phyloP scores from a whole-genome alignment of 108 stramenopile species.

The Schizochytrium sp. region DNA sequence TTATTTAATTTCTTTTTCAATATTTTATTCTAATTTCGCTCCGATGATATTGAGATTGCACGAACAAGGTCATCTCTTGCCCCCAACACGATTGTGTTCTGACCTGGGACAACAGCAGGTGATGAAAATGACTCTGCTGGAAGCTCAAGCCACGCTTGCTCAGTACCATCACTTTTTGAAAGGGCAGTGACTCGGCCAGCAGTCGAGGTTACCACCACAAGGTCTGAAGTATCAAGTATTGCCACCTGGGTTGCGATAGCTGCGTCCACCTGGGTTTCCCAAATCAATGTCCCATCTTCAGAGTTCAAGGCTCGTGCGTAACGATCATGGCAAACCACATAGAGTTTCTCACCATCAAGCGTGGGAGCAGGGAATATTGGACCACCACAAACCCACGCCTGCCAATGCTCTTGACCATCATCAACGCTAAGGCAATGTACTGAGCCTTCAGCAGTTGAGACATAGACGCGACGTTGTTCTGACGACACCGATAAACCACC shows the following conservation, averaged over 20 bases:
- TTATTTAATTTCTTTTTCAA: too few species aligned
- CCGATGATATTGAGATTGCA: neutral
- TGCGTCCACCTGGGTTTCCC: conserved; percentile 9
- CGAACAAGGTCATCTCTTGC: neutral
- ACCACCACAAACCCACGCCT: conserved; percentile 8
- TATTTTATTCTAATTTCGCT: too few species aligned
- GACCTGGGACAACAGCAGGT: neutral
- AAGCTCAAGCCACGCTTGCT: neutral
- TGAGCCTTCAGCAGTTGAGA: neutral
- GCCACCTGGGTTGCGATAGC: neutral
- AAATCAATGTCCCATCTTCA: neutral
- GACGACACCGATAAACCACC: neutral
- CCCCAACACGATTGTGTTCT: neutral
- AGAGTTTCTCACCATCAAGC: neutral
- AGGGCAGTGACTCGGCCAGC: neutral
- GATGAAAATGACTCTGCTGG: conserved; percentile 30
- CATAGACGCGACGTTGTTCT: neutral
- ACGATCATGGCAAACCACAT: neutral
- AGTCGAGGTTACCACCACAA: neutral
- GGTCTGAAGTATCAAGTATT: neutral
- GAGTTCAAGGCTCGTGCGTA: neutral
- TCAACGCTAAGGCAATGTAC: neutral
- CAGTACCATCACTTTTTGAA: neutral
- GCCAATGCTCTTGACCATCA: neutral
- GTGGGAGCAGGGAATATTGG: conserved; percentile 2